Evolutionary conservation across 768 basidiomycete genomes (phyloP), one percentile per base, ranked within the genome.

Genomic region (Collybia sordida): DNA sequence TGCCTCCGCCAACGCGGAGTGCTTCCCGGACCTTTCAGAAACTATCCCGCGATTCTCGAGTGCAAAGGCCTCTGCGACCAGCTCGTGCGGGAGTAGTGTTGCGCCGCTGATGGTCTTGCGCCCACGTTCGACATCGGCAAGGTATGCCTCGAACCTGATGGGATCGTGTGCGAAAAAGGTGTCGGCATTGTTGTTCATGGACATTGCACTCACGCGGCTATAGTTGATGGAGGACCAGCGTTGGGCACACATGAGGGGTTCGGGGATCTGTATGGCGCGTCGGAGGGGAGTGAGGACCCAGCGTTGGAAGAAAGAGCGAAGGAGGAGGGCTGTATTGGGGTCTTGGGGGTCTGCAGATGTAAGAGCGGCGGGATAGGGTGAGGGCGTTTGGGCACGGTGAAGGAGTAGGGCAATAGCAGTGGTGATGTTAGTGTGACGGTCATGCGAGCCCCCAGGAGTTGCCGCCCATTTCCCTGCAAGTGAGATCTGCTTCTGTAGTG

Each of bases 381-480:
- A 57, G 1, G 61, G 42, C 19, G 64, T 57, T 6, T 73, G 69
- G 0, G 65, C 58, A 3, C 68, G 63, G 53, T 76, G 75, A 12
- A 90, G 69, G 42, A 84, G 72, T 14, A 79, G 66, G 12, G 72
- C 68, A 38, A 90, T 77, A 31, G 86, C 85, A 0, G 86, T 83
- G 4, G 81, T 64, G 54, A 90, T 81, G 61, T 85, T 83, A 2
- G 82, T 83, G 49, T 75, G 68, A 8, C 78, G 74, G 57, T 89
- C 88, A 48, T 88, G 86, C 3, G 81, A 72, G 3, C 71, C 68
- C 3, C 63, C 72, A 11, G 82, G 80, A 2, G 80, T 78, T 0
- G 88, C 86, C 0, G 85, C 86, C 86, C 86, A 90, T 63, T 89
- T 90, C 1, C 75, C 74, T 1, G 77, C 84, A 14, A 87, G 75